Conservation (phyloP, 1,284 basidiomycete species). For the Xerocomus cyaneibrunnescens region DNA sequence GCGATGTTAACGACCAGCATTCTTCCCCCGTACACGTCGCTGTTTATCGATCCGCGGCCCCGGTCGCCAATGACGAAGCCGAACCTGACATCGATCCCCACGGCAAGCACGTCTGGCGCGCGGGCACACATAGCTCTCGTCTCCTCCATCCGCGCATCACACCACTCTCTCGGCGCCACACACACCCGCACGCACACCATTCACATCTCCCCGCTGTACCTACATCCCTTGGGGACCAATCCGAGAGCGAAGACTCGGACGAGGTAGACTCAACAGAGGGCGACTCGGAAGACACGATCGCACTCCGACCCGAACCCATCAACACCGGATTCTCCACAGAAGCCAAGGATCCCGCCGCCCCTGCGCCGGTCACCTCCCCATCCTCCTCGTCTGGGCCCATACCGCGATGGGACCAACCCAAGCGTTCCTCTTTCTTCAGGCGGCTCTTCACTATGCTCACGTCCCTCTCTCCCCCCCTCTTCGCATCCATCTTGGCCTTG, state of each 20-base stretch:
- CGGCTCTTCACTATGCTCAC: conserved; percentile 2
- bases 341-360: conserved; percentile 4
- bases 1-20: conserved; percentile 13
- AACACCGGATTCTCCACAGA: conserved; percentile 22
- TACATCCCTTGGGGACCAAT: conserved; percentile 24
- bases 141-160: neutral
- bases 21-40: neutral
- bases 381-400: neutral
- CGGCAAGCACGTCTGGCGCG: neutral
- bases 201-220: conserved; percentile 27
- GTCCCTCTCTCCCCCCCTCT: conserved; percentile 53
- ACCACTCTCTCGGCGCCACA: neutral
- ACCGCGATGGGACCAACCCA: conserved; percentile 5
- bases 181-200: neutral
- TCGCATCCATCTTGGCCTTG: conserved; percentile 78
- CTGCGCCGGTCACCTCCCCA: neutral
- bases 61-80: conserved; percentile 13
- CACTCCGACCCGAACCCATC: conserved; percentile 2
- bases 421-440: neutral
- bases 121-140: neutral
- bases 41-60: neutral
- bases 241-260: conserved; percentile 27
- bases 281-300: conserved; percentile 28
- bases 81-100: neutral
- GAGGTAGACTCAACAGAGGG: conserved; percentile 19